These are phyloP conservation scores for Grigorovia yakushimaensis DNA, from an alignment of 805 yeast genomes.

Conservation along the genomic window DNA sequence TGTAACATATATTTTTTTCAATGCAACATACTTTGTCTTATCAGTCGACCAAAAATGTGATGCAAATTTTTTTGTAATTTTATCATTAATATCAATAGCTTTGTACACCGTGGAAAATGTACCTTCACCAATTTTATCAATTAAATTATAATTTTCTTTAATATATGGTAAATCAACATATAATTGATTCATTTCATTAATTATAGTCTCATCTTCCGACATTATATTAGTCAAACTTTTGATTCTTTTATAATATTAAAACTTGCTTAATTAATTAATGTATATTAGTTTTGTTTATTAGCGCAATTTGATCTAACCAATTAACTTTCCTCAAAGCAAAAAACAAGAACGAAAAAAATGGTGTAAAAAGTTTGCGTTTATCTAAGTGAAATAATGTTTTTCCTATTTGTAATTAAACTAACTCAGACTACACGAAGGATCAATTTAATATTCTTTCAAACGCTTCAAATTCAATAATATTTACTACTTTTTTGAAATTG, in stretches of 20 bases:
- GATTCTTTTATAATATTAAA: no score
- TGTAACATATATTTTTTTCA: constrained; percentile 89
- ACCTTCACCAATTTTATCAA: constrained; percentile 64
- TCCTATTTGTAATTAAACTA: no score
- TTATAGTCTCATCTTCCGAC: background rate
- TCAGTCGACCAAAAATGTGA: constrained; percentile 29
- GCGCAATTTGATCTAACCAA: no score
- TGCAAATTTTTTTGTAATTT: constrained; percentile 17
- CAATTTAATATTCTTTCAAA: no score
- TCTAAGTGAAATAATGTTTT: no score
- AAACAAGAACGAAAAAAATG: no score
- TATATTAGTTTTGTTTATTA: no score
- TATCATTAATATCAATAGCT: constrained; percentile 37
- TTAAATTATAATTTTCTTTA: constrained; percentile 30
- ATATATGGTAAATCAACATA: constrained; percentile 47
- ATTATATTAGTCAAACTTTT: background rate
- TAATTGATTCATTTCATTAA: constrained; percentile 46
- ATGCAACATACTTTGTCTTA: constrained; percentile 53
- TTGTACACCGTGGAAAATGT: constrained; percentile 70
- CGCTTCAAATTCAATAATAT: background rate
- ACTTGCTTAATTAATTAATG: no score
- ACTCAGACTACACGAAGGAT: no score
- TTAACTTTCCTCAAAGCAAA: no score
- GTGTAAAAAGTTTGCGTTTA: no score
- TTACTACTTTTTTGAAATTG: background rate